Conservation (phyloP, 495 filamentous ascomycete genomes). For the Aspergillus carlsbadensis region DNA sequence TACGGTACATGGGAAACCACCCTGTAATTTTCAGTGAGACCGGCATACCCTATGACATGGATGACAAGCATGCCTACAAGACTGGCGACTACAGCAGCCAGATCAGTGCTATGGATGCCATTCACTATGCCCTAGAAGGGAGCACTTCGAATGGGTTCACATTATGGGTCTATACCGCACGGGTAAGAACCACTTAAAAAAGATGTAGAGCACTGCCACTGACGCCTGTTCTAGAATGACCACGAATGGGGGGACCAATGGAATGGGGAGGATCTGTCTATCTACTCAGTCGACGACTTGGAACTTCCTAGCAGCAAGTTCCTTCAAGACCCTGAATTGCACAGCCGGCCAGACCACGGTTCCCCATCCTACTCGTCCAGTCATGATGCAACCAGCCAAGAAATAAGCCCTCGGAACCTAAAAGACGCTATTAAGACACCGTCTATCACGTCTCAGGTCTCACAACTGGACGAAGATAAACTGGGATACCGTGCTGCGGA, state of each 20-base stretch:
- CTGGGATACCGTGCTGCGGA: constrained; percentile 86
- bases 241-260: constrained; percentile 92
- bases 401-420: constrained; percentile 67
- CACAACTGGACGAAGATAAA: constrained; percentile 50
- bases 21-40: constrained; percentile 93
- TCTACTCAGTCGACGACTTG: constrained; percentile 79
- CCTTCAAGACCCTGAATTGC: constrained; percentile 25
- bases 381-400: constrained; percentile 53
- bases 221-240: constrained; percentile 57
- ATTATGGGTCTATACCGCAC: constrained; percentile 80
- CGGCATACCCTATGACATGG: constrained; percentile 99
- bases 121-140: constrained; percentile 89
- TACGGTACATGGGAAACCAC: constrained; percentile 84
- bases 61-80: constrained; percentile 89
- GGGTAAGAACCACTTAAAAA: constrained; percentile 45
- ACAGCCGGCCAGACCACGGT: constrained; percentile 43
- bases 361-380: constrained; percentile 61
- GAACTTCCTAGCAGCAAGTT: constrained; percentile 51
- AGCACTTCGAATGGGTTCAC: constrained; percentile 79
- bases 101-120: constrained; percentile 92
- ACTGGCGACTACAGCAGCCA: constrained; percentile 97
- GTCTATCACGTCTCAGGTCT: constrained; percentile 62
- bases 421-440: constrained; percentile 68
- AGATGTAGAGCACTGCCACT: background rate
- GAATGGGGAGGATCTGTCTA: constrained; percentile 97